phyloP scores from a whole-genome alignment of 192 early-diverging fungal species.

The Piromyces sp. region DNA sequence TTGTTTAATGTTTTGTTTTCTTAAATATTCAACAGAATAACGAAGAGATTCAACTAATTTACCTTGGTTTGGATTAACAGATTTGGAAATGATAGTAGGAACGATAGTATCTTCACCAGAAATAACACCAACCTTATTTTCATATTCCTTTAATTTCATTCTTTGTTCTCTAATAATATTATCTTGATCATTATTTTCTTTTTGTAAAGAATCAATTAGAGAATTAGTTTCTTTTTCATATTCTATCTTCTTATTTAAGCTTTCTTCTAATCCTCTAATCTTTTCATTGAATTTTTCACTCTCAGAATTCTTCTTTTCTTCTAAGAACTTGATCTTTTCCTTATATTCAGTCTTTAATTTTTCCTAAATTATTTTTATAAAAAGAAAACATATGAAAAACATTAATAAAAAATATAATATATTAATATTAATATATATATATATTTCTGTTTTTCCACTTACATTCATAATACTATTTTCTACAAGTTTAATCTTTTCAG shows the following conservation, averaged over 20 bases:
- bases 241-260: conserved; percentile 31
- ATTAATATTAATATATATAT: not conserved
- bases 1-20: not conserved
- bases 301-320: not conserved
- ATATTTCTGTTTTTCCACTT: not conserved
- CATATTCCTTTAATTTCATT: not conserved
- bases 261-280: conserved; percentile 34
- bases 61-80: not conserved
- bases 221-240: conserved; percentile 26
- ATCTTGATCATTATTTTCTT: not conserved
- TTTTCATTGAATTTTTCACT: conserved; percentile 24
- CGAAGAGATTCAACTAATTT: not conserved
- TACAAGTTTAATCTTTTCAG: conserved; percentile 61
- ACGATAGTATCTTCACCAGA: not conserved
- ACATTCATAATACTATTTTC: conserved; percentile 62
- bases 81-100: not conserved
- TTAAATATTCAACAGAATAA: not conserved
- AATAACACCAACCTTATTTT: not conserved
- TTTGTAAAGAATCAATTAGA: not conserved
- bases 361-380: too few species aligned
- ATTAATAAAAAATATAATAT: not conserved
- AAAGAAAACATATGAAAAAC: too few species aligned
- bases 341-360: conserved; percentile 51
- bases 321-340: conserved; percentile 27
- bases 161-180: not conserved